Evolutionary conservation across 805 yeast genomes (phyloP), one percentile per base, ranked within the genome.

Genomic region (Ascoidea tarda): DNA sequence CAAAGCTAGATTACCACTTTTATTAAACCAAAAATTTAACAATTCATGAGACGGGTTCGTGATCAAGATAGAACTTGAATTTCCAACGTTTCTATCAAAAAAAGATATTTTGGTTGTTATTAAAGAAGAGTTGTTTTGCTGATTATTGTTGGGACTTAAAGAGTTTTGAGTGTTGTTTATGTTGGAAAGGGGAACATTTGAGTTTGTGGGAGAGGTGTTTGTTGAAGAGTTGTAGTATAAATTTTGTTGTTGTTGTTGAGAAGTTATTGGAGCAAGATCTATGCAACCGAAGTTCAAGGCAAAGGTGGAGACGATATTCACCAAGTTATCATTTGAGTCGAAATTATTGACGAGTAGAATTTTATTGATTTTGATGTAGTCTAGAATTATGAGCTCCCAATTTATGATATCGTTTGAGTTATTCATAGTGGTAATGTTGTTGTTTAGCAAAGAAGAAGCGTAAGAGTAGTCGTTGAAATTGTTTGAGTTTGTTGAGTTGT

Each of bases 1-100:
- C 49, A 84, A 71, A 2, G 93, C 91, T 70, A 86, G 84, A 46
- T 81, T 74, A 3, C 89, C 77, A 1, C 87, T 81, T 62, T 84
- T 83, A 59, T 84, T 83, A 60, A 81, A 82, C 85, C 88, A 86
- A 59, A 84, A 84, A 54, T 79, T 81, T 47, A 72, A 58, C 60
- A 76, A 66, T 56, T 77, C 76, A 48, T 78, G 81, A 32, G 69
- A 59, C 5, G 69, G 64, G 12, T 54, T 54, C 14, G 54, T 57
- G 46, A 56, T 52, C 5, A 56, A 32, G 14, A 53, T 51, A 6
- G 57, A 49, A 4, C 14, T 10, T 10, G 8, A 10, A 38, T 38
- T 38, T 10, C 44, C 44, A 4, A 38, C 14, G 4, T 38, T 38
- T 38, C 44, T 38, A 38, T 38, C 44, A 38, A 38, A 38, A 38